phyloP scores from a whole-genome alignment of 2,329 filamentous ascomycete species.

The Onygenales sp. region DNA sequence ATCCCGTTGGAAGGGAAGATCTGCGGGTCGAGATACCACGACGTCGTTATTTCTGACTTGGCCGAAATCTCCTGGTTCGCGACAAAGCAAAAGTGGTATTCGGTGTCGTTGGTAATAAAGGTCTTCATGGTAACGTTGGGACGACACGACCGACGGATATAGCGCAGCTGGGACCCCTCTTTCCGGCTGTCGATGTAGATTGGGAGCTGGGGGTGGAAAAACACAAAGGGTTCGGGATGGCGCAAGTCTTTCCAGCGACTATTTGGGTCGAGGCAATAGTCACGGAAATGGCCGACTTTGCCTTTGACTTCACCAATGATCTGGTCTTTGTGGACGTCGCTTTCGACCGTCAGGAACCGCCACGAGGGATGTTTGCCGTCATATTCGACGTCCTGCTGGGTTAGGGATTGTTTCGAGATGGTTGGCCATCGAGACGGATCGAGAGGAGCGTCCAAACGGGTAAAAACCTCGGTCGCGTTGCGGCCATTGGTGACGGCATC shows the following conservation, averaged over 20 bases:
- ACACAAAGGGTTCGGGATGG: constrained; percentile 60
- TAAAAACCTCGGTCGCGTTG: constrained; percentile 60
- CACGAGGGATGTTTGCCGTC: constrained; percentile 56
- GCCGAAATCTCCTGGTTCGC: constrained; percentile 65
- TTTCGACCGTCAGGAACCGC: constrained; percentile 48
- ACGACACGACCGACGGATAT: constrained; percentile 82
- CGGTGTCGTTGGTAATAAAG: constrained; percentile 64
- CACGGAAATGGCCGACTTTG: constrained; percentile 61
- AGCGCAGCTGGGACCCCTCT: constrained; percentile 78
- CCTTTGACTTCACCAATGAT: constrained; percentile 69
- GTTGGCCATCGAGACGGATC: constrained; percentile 45
- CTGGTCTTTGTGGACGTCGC: constrained; percentile 41
- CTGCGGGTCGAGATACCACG: constrained; percentile 38
- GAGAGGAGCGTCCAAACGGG: constrained; percentile 45
- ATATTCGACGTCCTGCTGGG: constrained; percentile 38
- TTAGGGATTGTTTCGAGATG: constrained; percentile 44
- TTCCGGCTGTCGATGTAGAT: constrained; percentile 86
- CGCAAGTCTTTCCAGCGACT: constrained; percentile 60
- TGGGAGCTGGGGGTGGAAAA: constrained; percentile 79
- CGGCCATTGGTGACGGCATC: constrained; percentile 57
- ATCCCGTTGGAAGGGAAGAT: constrained; percentile 29
- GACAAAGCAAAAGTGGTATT: constrained; percentile 90
- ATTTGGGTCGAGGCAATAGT: constrained; percentile 57
- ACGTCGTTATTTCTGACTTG: constrained; percentile 39
- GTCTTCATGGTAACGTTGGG: constrained; percentile 86